A percentile compares a stretch with the other conserved stretches of the same genome.
phyloP scores from a whole-genome alignment of 2,329 filamentous ascomycete species.

The Epicoccum nigrum region DNA sequence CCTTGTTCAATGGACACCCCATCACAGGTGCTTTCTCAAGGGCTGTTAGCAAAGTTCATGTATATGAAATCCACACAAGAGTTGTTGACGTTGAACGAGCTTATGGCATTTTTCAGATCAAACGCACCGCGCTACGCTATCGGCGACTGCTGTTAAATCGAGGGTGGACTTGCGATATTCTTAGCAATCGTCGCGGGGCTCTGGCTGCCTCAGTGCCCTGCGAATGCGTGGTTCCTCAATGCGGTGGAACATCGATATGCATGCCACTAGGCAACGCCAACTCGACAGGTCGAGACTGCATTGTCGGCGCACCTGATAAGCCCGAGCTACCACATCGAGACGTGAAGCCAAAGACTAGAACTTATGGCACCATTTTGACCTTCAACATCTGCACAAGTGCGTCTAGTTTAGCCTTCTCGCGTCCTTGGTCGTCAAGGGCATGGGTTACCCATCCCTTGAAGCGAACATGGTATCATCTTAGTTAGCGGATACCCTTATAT shows the following conservation, averaged over 20 bases:
- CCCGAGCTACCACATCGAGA: conserved; percentile 25
- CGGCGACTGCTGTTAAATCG: conserved; percentile 56
- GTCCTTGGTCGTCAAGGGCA: conserved; percentile 54
- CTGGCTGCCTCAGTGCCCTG: conserved; percentile 35
- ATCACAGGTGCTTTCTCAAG: conserved; percentile 52
- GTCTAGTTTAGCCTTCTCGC: conserved; percentile 48
- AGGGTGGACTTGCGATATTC: conserved; percentile 45
- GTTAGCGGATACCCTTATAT: neutral
- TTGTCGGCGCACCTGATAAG: conserved; percentile 6
- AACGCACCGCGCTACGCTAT: conserved; percentile 51
- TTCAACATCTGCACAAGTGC: conserved; percentile 53
- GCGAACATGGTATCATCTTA: conserved; percentile 31
- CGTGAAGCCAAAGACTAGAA: conserved; percentile 26
- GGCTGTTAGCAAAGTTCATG: conserved; percentile 34
- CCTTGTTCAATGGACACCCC: conserved; percentile 53
- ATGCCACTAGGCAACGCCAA: conserved; percentile 24
- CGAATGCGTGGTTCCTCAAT: conserved; percentile 48
- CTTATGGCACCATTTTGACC: conserved; percentile 36
- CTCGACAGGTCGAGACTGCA: conserved; percentile 1
- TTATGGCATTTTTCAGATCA: conserved; percentile 56
- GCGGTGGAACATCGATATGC: conserved; percentile 27
- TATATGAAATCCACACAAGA: neutral
- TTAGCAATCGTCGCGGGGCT: conserved; percentile 35
- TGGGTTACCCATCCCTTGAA: conserved; percentile 25
- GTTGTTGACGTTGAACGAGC: conserved; percentile 18